Conservation (phyloP, 768 basidiomycete genomes). For the Calvatia gigantea region DNA sequence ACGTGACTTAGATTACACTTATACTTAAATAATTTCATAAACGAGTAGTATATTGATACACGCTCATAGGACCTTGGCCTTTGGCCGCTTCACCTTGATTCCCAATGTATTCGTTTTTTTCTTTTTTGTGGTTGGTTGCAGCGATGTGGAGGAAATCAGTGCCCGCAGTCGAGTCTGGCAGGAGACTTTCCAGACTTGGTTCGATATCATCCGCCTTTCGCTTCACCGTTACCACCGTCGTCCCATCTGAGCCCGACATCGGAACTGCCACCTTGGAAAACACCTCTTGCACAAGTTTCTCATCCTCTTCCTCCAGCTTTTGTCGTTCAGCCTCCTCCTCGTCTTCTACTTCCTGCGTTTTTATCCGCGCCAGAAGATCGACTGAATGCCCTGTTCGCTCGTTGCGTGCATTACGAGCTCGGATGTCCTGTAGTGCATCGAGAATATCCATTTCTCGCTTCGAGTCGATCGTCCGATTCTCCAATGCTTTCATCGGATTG, state of each 20-base stretch:
- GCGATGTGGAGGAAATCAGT: constrained; percentile 44
- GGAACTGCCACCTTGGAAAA: constrained; percentile 69
- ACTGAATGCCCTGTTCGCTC: constrained; percentile 79
- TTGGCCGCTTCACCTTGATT: constrained; percentile 65
- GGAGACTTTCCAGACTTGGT: constrained; percentile 63
- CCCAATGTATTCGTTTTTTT: constrained; percentile 69
- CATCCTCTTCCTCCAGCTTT: constrained; percentile 86
- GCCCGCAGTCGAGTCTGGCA: constrained; percentile 63
- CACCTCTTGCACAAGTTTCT: constrained; percentile 80
- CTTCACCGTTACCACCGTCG: constrained; percentile 66
- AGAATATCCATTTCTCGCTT: constrained; percentile 98
- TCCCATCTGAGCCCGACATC: constrained; percentile 18
- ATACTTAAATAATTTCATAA: background rate
- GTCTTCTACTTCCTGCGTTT: constrained; percentile 66
- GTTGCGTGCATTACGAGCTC: constrained; percentile 82
- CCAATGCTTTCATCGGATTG: constrained; percentile 95
- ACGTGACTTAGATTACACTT: no score
- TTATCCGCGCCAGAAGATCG: constrained; percentile 62
- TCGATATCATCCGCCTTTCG: constrained; percentile 81
- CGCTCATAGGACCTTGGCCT: constrained; percentile 13
- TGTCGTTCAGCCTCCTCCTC: constrained; percentile 71
- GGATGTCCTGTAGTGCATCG: constrained; percentile 91
- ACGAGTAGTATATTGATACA: background rate
- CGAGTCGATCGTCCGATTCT: constrained; percentile 88
- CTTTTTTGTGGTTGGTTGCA: constrained; percentile 38